These are phyloP conservation scores for Cercis canadensis DNA, from an alignment of 306 rosid species.

Conservation along the genomic window DNA sequence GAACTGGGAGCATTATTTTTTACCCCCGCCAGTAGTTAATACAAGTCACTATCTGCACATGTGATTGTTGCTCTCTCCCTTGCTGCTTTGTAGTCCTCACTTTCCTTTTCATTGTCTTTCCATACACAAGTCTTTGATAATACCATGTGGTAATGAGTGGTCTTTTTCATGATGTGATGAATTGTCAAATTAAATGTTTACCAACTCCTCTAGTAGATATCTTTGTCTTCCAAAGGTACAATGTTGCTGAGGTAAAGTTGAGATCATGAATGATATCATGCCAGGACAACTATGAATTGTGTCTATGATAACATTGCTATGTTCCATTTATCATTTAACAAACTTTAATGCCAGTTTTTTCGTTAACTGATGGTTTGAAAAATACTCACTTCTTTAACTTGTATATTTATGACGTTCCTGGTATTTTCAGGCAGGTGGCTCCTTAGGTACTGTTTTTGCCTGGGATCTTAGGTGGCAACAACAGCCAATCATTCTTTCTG, in stretches of 20 bases:
- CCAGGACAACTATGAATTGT: neutral
- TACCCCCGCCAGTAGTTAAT: neutral
- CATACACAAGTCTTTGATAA: neutral
- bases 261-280: constrained; percentile 25
- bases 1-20: neutral
- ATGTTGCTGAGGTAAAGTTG: neutral
- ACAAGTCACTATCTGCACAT: neutral
- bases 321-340: constrained; percentile 14
- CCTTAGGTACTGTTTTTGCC: constrained; percentile 88
- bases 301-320: constrained; percentile 12
- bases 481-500: constrained; percentile 84
- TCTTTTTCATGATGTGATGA: neutral
- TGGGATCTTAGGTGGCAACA: constrained; percentile 97
- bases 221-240: neutral
- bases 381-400: constrained; percentile 18
- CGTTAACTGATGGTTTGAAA: constrained; percentile 1
- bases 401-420: constrained; percentile 27
- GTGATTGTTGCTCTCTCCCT: neutral
- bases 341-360: constrained; percentile 14
- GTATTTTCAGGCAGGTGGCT: constrained; percentile 78
- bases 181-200: neutral
- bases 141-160: neutral
- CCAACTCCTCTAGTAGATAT: neutral
- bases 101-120: neutral
- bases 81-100: neutral